Evolutionary conservation across 2,329 filamentous ascomycete species (phyloP).

Genomic region (Cladobotryum mycophilum): DNA sequence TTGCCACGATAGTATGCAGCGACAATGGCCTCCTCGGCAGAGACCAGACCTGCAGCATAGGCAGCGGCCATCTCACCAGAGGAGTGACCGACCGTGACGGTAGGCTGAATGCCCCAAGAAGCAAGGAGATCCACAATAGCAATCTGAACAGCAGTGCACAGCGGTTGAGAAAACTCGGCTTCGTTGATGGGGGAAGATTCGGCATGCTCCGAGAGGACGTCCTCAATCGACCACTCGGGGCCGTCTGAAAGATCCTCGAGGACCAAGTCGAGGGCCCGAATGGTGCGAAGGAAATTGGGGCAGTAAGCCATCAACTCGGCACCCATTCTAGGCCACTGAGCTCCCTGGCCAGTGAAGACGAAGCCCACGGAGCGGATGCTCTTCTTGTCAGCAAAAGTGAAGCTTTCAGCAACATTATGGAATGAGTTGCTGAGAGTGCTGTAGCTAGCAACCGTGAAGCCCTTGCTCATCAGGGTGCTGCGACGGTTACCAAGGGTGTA

Average conservation of each 20-base stretch:
- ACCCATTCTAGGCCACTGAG: constrained; percentile 3
- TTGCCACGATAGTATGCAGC: constrained; percentile 17
- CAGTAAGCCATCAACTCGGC: too few species aligned
- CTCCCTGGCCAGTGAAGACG: constrained; percentile 23
- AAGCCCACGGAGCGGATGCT: neutral
- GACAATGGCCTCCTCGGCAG: constrained; percentile 13
- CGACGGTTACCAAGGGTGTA: constrained; percentile 4
- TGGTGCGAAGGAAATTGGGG: too few species aligned
- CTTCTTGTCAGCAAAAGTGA: neutral
- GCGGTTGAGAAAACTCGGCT: constrained; percentile 22
- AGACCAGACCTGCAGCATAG: constrained; percentile 17
- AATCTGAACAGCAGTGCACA: constrained; percentile 29
- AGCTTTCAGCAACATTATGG: neutral
- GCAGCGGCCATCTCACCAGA: constrained; percentile 26
- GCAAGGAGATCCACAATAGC: constrained; percentile 28
- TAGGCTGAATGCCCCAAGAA: constrained; percentile 24
- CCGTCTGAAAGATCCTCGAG: constrained; percentile 2
- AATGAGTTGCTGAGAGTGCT: neutral
- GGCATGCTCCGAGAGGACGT: neutral
- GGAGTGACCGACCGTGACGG: constrained; percentile 32
- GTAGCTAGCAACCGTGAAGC: neutral
- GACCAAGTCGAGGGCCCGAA: too few species aligned
- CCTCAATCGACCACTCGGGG: neutral
- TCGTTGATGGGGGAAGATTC: neutral
- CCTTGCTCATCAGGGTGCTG: neutral